Evolutionary conservation across 2,329 filamentous ascomycete genomes (phyloP).

Genomic region (Aureobasidium sp.): DNA sequence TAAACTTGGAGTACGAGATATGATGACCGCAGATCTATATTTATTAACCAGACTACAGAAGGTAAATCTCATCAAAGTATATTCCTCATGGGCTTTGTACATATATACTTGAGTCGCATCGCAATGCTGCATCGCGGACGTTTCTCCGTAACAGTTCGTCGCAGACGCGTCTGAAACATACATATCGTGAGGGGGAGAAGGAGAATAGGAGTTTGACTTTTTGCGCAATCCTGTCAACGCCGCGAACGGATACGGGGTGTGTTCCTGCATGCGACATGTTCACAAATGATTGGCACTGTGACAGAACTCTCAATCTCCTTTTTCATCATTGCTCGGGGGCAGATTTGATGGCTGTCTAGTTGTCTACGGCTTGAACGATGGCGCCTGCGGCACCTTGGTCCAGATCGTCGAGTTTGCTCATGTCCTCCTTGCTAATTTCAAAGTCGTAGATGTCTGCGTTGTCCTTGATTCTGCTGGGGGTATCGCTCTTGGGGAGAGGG

Average conservation of each 20-base stretch:
- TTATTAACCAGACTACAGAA: background rate
- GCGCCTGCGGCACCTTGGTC: constrained; percentile 32
- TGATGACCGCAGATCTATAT: background rate
- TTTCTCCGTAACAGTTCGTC: background rate
- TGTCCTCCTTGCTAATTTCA: constrained; percentile 48
- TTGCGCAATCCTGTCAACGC: background rate
- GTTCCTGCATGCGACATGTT: background rate
- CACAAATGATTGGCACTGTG: background rate
- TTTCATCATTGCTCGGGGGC: background rate
- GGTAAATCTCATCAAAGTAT: background rate
- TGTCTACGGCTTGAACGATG: constrained; percentile 27
- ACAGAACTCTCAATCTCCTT: background rate
- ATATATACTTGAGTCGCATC: background rate
- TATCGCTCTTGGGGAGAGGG: constrained; percentile 67
- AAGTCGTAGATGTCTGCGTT: constrained; percentile 59
- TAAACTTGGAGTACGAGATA: background rate
- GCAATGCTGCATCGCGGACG: background rate
- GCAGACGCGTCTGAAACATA: background rate
- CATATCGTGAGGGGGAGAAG: background rate
- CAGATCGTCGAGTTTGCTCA: constrained; percentile 45
- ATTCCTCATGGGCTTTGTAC: background rate
- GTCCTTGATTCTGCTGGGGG: constrained; percentile 55
- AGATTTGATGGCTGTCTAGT: constrained; percentile 13
- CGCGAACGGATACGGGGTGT: background rate
- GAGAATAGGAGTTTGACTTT: background rate